phyloP scores from a whole-genome alignment of 1,284 basidiomycete genomes.

The Entoloma clypeatum region DNA sequence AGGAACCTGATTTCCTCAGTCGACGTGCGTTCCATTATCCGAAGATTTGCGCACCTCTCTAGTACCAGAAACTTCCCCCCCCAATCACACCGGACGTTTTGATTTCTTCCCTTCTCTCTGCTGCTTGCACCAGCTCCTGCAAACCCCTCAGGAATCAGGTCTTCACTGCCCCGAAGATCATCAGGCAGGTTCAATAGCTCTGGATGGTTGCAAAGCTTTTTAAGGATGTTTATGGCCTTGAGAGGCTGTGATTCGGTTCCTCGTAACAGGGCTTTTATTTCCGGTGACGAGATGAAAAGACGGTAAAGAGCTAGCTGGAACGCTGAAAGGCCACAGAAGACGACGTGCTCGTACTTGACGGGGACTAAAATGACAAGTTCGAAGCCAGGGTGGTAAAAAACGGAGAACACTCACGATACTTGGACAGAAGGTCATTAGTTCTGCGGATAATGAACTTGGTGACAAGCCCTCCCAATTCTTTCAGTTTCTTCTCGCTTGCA shows the following conservation, averaged over 20 bases:
- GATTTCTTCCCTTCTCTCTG: conserved; percentile 44
- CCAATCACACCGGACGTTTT: conserved; percentile 72
- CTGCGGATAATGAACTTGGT: conserved; percentile 97
- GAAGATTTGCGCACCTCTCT: conserved; percentile 60
- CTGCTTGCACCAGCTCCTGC: conserved; percentile 46
- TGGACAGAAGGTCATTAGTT: conserved; percentile 96
- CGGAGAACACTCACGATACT: conserved; percentile 72
- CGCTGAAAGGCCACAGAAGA: conserved; percentile 89
- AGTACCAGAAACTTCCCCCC: conserved; percentile 93
- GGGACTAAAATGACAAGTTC: conserved; percentile 60
- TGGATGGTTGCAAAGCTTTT: conserved; percentile 98
- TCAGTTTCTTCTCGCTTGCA: conserved; percentile 86
- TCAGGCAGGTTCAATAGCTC: conserved; percentile 86
- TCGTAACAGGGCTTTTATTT: conserved; percentile 88
- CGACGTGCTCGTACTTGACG: conserved; percentile 99
- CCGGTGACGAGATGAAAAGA: conserved; percentile 91
- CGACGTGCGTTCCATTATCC: not conserved
- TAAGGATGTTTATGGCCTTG: conserved; percentile 94
- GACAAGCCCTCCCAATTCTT: conserved; percentile 88
- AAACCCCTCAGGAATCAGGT: conserved; percentile 84
- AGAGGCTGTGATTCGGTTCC: conserved; percentile 93
- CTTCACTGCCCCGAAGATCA: conserved; percentile 84
- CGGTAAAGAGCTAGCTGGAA: conserved; percentile 91
- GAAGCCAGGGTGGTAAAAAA: conserved; percentile 1
- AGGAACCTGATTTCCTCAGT: conserved; percentile 62